A percentile compares a stretch with the other conserved stretches of the same genome.
phyloP scores from a whole-genome alignment of 306 rosid genomes.

The Luffa acutangula region DNA sequence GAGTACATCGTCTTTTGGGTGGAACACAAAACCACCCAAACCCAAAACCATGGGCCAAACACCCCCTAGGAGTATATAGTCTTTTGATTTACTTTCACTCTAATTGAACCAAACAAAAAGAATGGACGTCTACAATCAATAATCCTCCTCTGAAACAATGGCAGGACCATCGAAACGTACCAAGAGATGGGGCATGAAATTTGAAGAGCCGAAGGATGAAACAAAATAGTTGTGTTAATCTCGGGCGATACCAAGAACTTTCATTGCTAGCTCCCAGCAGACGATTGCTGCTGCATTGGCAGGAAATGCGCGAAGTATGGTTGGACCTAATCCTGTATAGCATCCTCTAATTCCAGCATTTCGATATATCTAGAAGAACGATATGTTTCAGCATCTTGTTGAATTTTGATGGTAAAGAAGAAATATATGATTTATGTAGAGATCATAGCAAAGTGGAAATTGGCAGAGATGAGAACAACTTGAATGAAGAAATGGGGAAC shows the following conservation, averaged over 20 bases:
- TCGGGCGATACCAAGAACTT: slow-evolving; percentile 52
- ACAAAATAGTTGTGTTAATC: slow-evolving; percentile 21
- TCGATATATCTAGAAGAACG: slow-evolving; percentile 39
- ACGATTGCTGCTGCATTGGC: slow-evolving; percentile 91
- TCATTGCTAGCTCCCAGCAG: slow-evolving; percentile 83
- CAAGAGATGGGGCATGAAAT: background rate
- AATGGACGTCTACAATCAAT: background rate
- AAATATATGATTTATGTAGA: background rate
- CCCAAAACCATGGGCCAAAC: no score
- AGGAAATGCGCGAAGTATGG: slow-evolving; percentile 73
- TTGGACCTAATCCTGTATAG: slow-evolving; percentile 85
- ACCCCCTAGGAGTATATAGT: background rate
- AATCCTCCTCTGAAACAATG: background rate
- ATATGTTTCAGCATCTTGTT: slow-evolving; percentile 3
- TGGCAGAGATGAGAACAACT: background rate
- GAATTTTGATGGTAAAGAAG: background rate
- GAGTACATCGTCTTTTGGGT: background rate
- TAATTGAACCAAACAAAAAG: background rate
- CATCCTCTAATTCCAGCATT: slow-evolving; percentile 75
- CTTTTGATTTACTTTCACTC: background rate
- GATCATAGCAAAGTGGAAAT: background rate
- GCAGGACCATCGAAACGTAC: background rate
- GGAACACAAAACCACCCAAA: no score
- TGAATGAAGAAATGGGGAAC: background rate
- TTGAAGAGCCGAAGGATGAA: background rate